Percentiles rank a stretch among this genome's conserved stretches.
Conservation (phyloP, 1,284 basidiomycete genomes). For the Fistulina hepatica region DNA sequence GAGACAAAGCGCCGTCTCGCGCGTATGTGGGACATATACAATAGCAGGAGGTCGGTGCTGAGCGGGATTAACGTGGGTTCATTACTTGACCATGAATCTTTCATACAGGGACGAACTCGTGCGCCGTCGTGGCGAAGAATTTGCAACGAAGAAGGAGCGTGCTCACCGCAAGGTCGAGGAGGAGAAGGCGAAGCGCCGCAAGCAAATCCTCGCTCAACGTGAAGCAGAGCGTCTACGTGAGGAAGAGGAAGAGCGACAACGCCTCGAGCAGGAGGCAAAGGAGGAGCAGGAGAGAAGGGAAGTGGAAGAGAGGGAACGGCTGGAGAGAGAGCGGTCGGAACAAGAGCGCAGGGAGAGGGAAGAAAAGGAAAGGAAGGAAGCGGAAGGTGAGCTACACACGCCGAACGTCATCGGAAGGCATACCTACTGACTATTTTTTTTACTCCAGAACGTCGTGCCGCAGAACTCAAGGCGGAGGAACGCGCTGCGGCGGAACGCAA, state of each 20-base stretch:
- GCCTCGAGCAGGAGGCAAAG: constrained; percentile 17
- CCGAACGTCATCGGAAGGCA: too few relatives aligned
- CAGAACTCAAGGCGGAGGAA: constrained; percentile 53
- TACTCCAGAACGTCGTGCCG: constrained; percentile 22
- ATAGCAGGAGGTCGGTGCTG: constrained; percentile 47
- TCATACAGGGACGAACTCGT: too few relatives aligned
- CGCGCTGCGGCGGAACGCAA: constrained; percentile 41
- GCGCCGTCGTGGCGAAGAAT: too few relatives aligned
- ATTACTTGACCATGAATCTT: too few relatives aligned
- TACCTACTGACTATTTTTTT: constrained; percentile 6
- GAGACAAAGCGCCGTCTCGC: constrained; percentile 71
- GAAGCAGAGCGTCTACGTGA: constrained; percentile 44
- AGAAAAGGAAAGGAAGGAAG: constrained; percentile 40
- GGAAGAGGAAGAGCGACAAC: constrained; percentile 38
- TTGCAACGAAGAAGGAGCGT: constrained; percentile 46
- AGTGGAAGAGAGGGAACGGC: constrained; percentile 32
- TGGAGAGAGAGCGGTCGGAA: too few relatives aligned
- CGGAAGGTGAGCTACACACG: constrained; percentile 35
- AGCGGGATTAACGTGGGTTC: constrained; percentile 53
- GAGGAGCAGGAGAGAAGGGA: constrained; percentile 34
- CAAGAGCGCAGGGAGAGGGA: too few relatives aligned
- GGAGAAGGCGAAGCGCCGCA: constrained; percentile 73
- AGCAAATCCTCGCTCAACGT: constrained; percentile 40
- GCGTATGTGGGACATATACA: constrained; percentile 72
- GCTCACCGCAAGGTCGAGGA: constrained; percentile 70